Percentiles rank a stretch among this genome's conserved stretches.
Evolutionary conservation across 2,329 filamentous ascomycete genomes (phyloP).

Genomic region (Cyphellophora attinorum): DNA sequence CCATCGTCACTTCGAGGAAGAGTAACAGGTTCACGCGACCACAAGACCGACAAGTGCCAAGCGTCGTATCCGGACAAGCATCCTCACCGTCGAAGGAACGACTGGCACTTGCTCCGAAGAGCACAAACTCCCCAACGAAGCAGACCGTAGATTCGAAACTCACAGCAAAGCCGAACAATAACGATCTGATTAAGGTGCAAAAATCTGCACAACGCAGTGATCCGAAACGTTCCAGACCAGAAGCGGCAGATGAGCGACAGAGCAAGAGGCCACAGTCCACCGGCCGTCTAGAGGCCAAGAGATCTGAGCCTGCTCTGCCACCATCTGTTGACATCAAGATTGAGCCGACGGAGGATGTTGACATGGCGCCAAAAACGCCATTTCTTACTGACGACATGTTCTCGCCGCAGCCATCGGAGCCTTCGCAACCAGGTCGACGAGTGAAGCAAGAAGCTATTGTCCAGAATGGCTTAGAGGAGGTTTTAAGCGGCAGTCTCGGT

Average conservation of each 20-base stretch:
- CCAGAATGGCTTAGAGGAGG: conserved; percentile 18
- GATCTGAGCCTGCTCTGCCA: no score
- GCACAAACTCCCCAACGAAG: conserved; percentile 18
- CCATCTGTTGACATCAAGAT: no score
- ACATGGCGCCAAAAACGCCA: conserved; percentile 15
- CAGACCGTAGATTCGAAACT: conserved; percentile 4
- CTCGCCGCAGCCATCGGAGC: conserved; percentile 8
- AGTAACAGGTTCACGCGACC: conserved; percentile 15
- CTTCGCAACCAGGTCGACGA: conserved; percentile 4
- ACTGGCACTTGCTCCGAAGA: conserved; percentile 18
- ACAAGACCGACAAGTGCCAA: conserved; percentile 7
- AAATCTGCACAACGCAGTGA: no score
- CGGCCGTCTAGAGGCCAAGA: no score
- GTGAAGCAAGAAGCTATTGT: conserved; percentile 13
- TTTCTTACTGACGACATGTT: conserved; percentile 9
- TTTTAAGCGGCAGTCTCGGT: conserved; percentile 37
- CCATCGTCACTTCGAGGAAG: conserved; percentile 8
- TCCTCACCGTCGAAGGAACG: conserved; percentile 3
- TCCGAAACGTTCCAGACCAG: no score
- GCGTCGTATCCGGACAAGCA: neutral
- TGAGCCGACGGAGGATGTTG: no score
- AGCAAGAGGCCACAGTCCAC: no score
- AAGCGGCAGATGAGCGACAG: no score
- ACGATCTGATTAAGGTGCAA: no score
- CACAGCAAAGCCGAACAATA: no score